Conservation (phyloP, 768 basidiomycete genomes). For the Boletus vinaceobasis region DNA sequence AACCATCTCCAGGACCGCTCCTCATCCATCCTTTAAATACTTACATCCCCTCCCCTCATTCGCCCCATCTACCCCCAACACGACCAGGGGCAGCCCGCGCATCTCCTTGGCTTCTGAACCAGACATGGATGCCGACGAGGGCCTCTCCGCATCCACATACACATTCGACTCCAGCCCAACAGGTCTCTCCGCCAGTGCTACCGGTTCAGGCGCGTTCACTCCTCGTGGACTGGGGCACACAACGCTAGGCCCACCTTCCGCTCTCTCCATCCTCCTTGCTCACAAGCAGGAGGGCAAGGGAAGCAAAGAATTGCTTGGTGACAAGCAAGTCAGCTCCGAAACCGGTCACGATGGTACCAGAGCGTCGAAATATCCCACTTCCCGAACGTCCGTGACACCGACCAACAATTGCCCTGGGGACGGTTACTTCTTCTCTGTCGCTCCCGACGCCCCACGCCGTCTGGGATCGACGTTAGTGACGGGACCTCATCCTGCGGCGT, state of each 20-base stretch:
- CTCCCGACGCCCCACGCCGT: not conserved
- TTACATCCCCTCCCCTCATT: constrained; percentile 21
- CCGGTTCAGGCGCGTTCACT: constrained; percentile 16
- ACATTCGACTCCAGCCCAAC: constrained; percentile 23
- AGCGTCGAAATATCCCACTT: constrained; percentile 5
- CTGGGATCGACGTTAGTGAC: not conserved
- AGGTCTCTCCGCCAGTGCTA: constrained; percentile 1
- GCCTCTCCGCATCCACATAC: constrained; percentile 30
- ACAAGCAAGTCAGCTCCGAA: not conserved
- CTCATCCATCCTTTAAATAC: constrained; percentile 17
- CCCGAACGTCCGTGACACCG: constrained; percentile 17
- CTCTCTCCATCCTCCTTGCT: constrained; percentile 36
- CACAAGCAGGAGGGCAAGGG: constrained; percentile 11
- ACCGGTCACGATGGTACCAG: not conserved
- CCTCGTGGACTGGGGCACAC: constrained; percentile 23
- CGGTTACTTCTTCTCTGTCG: constrained; percentile 2
- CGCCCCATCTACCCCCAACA: constrained; percentile 19
- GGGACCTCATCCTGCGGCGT: not conserved
- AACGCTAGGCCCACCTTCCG: constrained; percentile 28
- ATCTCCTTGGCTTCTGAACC: constrained; percentile 22
- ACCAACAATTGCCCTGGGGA: constrained; percentile 14
- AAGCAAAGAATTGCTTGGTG: not conserved
- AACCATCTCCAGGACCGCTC: constrained; percentile 15
- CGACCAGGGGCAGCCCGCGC: constrained; percentile 22
- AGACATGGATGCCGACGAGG: constrained; percentile 24